phyloP scores from a whole-genome alignment of 371 early-diverging fungal genomes.

The Mucor mucedo region DNA sequence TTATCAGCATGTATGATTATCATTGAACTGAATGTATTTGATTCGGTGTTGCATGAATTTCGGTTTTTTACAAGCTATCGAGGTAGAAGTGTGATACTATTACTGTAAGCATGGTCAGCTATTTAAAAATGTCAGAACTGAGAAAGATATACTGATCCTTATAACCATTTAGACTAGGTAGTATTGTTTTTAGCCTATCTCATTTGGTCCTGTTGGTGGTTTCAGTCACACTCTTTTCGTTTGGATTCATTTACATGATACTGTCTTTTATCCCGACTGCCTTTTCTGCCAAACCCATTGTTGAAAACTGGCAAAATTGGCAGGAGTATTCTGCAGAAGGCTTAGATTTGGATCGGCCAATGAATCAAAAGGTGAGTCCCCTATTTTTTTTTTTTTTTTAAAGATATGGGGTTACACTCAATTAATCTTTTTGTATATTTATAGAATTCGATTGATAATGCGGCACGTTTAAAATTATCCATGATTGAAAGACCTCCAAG shows the following conservation, averaged over 20 bases:
- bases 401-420: neutral
- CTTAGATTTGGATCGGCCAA: slow-evolving; percentile 33
- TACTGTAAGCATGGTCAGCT: slow-evolving; percentile 29
- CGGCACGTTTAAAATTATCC: slow-evolving; percentile 6
- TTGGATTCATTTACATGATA: slow-evolving; percentile 33
- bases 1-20: slow-evolving; percentile 32
- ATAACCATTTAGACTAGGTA: slow-evolving; percentile 26
- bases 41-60: slow-evolving; percentile 23
- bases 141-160: slow-evolving; percentile 6
- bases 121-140: neutral
- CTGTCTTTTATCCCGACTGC: slow-evolving; percentile 35
- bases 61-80: slow-evolving; percentile 31
- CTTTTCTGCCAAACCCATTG: slow-evolving; percentile 28
- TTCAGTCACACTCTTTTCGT: slow-evolving; percentile 27
- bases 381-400: neutral
- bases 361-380: neutral
- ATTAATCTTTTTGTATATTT: neutral
- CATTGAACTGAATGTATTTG: slow-evolving; percentile 30
- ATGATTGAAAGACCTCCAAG: slow-evolving; percentile 9
- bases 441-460: slow-evolving; percentile 3
- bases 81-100: slow-evolving; percentile 36
- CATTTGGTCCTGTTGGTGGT: slow-evolving; percentile 24
- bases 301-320: slow-evolving; percentile 45
- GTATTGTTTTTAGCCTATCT: slow-evolving; percentile 21
- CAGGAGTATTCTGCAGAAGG: slow-evolving; percentile 47